Evolutionary conservation across 2,329 filamentous ascomycete genomes (phyloP).

Genomic region (Verticillium klebahnii): DNA sequence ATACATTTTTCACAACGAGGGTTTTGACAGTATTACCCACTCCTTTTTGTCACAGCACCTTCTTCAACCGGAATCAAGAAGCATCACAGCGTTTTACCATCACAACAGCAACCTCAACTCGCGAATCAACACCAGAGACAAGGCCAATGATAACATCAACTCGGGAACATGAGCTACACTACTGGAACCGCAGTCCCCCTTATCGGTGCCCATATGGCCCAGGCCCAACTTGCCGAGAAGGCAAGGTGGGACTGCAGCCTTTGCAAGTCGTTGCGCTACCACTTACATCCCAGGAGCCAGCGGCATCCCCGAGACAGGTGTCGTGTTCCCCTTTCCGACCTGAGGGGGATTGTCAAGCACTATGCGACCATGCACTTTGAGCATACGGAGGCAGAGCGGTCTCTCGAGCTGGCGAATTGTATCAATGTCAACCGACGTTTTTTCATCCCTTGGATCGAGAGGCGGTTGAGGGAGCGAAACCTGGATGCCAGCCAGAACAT

Average conservation of each 20-base stretch:
- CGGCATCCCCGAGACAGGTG: conserved; percentile 23
- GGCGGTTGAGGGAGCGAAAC: background rate
- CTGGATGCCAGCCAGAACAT: background rate
- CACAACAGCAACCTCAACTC: no score
- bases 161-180: no score
- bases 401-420: background rate
- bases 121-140: no score
- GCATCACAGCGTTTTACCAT: no score
- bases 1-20: no score
- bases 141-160: no score
- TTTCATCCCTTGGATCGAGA: background rate
- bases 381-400: background rate
- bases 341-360: background rate
- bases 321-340: conserved; percentile 6
- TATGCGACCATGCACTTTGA: background rate
- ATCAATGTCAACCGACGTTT: background rate
- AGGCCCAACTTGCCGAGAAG: background rate
- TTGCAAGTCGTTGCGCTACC: background rate
- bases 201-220: background rate
- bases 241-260: background rate
- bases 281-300: conserved; percentile 9
- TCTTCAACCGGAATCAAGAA: no score
- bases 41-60: no score
- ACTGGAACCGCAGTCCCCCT: no score
- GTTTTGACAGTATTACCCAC: no score